phyloP scores from a whole-genome alignment of 805 yeast genomes.

The Pichia cabralensis region DNA sequence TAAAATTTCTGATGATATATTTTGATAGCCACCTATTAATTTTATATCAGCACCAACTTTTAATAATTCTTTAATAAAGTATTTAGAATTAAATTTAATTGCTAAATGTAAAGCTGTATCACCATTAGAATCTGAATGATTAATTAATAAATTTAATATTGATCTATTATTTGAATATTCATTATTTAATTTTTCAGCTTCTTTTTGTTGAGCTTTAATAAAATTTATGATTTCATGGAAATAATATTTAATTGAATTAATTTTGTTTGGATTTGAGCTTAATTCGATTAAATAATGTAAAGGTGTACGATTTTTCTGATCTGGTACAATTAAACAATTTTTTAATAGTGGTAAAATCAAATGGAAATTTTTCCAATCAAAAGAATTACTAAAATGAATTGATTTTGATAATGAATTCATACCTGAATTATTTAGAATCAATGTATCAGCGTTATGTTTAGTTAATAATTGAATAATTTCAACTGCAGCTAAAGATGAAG shows the following conservation, averaged over 20 bases:
- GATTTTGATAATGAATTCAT: conserved; percentile 63
- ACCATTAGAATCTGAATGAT: conserved; percentile 74
- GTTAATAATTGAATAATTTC: conserved; percentile 47
- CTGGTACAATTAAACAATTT: conserved; percentile 61
- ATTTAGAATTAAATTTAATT: conserved; percentile 41
- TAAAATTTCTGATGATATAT: conserved; percentile 15
- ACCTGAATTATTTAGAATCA: conserved; percentile 44
- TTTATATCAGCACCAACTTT: conserved; percentile 35
- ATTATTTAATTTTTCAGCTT: conserved; percentile 19
- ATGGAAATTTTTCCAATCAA: conserved; percentile 49
- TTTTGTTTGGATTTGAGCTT: conserved; percentile 34
- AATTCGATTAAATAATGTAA: conserved; percentile 56
- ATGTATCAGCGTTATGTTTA: conserved; percentile 51
- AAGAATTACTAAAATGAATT: conserved; percentile 64
- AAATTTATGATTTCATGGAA: conserved; percentile 27
- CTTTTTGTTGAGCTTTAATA: conserved; percentile 21
- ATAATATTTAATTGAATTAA: conserved; percentile 46
- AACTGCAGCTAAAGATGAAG: conserved; percentile 67
- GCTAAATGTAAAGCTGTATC: conserved; percentile 83
- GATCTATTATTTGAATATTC: conserved; percentile 25
- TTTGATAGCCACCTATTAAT: conserved; percentile 19
- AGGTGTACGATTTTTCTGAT: conserved; percentile 61
- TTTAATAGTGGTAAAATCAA: conserved; percentile 51
- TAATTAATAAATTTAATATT: conserved; percentile 47
- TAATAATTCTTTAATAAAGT: conserved; percentile 32